Evolutionary conservation across 768 basidiomycete genomes (phyloP).

Genomic region (Inosperma sp.): DNA sequence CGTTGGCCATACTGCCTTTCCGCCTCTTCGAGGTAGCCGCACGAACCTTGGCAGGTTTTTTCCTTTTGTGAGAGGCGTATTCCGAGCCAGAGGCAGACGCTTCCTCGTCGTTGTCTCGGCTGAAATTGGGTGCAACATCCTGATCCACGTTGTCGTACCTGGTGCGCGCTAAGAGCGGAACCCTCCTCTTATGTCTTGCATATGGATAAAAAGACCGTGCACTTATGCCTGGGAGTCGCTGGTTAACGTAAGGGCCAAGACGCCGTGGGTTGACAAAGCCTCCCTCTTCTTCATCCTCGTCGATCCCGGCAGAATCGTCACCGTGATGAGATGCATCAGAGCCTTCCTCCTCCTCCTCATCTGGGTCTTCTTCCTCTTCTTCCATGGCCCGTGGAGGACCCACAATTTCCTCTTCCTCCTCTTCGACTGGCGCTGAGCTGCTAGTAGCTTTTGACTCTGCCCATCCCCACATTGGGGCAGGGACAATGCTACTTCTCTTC

Average conservation of each 20-base stretch:
- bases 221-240: conserved; percentile 10
- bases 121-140: conserved; percentile 10
- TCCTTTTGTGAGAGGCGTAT: conserved; percentile 18
- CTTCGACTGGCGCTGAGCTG: conserved; percentile 26
- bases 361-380: conserved; percentile 55
- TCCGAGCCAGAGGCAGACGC: conserved; percentile 23
- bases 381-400: conserved; percentile 53
- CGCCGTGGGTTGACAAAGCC: conserved; percentile 14
- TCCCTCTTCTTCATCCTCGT: conserved; percentile 19
- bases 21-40: conserved; percentile 16
- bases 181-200: conserved; percentile 2
- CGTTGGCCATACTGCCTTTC: conserved; percentile 17
- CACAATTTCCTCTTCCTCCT: conserved; percentile 47
- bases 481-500: conserved; percentile 65
- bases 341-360: conserved; percentile 31
- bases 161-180: conserved; percentile 9
- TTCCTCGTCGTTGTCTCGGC: conserved; percentile 17
- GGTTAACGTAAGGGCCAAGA: conserved; percentile 11
- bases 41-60: conserved; percentile 16
- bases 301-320: conserved; percentile 17
- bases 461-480: conserved; percentile 86
- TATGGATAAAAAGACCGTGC: not conserved
- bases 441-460: conserved; percentile 45
- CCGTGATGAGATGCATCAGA: conserved; percentile 11
- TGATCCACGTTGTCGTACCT: conserved; percentile 15